Percentiles rank a stretch among this genome's conserved stretches.
Conservation (phyloP, 306 rosid species). For the Medicago arabica region DNA sequence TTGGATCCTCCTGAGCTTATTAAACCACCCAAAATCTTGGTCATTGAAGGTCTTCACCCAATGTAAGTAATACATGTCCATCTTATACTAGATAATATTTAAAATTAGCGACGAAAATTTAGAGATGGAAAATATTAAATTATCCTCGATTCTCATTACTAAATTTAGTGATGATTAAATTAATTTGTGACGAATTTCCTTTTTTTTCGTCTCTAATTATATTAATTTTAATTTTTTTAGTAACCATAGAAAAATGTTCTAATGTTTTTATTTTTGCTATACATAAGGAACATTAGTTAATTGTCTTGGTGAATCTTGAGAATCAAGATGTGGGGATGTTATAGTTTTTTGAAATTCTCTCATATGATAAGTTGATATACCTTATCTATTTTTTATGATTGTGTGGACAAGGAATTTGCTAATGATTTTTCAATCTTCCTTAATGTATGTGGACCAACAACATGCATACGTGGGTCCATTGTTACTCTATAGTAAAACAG, state of each 20-base stretch:
- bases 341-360: conserved; percentile 29
- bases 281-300: background rate
- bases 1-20: conserved; percentile 94
- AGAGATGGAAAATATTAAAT: too few relatives aligned
- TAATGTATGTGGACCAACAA: conserved; percentile 50
- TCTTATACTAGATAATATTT: too few relatives aligned
- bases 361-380: conserved; percentile 39
- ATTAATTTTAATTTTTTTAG: background rate
- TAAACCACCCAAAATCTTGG: conserved; percentile 94
- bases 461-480: conserved; percentile 31
- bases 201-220: too few relatives aligned
- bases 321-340: conserved; percentile 30
- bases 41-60: conserved; percentile 98
- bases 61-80: conserved; percentile 61
- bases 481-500: background rate
- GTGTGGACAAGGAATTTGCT: conserved; percentile 54
- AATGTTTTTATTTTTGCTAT: background rate
- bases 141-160: too few relatives aligned
- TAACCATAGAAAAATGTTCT: background rate
- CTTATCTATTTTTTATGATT: conserved; percentile 52
- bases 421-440: conserved; percentile 41
- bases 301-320: conserved; percentile 38
- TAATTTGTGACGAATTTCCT: too few relatives aligned
- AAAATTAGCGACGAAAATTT: too few relatives aligned
- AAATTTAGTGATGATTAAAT: too few relatives aligned